Evolutionary conservation across 345 rosid genomes (phyloP).

Genomic region (rapeseed (Brassica napus)): DNA sequence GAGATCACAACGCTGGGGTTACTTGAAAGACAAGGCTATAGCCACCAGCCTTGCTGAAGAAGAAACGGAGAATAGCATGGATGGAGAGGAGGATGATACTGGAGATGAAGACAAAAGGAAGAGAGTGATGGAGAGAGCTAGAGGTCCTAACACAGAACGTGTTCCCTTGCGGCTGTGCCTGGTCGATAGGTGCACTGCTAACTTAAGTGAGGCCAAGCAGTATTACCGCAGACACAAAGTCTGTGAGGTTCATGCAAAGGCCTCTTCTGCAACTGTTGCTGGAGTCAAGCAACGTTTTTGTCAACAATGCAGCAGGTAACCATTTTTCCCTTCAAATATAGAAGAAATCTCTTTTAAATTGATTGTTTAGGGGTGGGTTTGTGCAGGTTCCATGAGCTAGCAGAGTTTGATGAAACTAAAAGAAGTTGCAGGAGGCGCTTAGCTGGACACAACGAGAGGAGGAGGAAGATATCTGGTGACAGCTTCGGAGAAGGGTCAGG

Average conservation of each 20-base stretch:
- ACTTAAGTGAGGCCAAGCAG: constrained; percentile 64
- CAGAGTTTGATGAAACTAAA: constrained; percentile 83
- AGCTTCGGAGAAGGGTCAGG: constrained; percentile 59
- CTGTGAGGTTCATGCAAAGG: constrained; percentile 83
- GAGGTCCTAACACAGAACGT: constrained; percentile 31
- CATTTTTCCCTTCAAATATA: not conserved
- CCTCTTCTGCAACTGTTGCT: constrained; percentile 54
- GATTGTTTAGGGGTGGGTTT: not conserved
- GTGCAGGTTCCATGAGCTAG: constrained; percentile 69
- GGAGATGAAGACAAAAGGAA: constrained; percentile 44
- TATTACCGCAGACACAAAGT: constrained; percentile 87
- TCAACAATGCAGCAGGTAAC: constrained; percentile 96
- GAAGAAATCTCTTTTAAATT: not conserved
- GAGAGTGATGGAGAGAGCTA: constrained; percentile 22
- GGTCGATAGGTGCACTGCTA: constrained; percentile 68
- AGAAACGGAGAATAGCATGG: constrained; percentile 40
- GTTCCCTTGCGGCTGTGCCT: constrained; percentile 55
- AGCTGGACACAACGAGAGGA: constrained; percentile 89
- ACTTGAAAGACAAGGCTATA: constrained; percentile 41
- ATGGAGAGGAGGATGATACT: constrained; percentile 52
- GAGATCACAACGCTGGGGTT: constrained; percentile 39
- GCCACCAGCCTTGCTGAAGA: constrained; percentile 46
- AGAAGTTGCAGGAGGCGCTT: constrained; percentile 87
- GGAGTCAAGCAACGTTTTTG: constrained; percentile 78
- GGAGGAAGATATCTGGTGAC: constrained; percentile 68